Evolutionary conservation across 2,329 filamentous ascomycete genomes (phyloP), one percentile per base, ranked within the genome.

Genomic region (Fusarium zealandicum): DNA sequence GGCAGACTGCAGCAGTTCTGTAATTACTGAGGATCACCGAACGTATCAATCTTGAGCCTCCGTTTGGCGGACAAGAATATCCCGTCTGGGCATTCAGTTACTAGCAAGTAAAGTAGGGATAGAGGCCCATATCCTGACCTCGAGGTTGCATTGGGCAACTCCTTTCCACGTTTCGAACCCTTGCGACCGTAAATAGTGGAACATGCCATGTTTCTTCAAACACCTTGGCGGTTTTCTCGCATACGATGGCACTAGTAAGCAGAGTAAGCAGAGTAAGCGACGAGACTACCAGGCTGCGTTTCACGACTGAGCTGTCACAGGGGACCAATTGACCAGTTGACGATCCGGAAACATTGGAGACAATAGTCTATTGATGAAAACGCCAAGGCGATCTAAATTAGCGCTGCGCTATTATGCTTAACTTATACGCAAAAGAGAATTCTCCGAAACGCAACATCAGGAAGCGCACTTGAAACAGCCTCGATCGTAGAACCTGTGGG

Each of bases 1-100:
- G 27, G 8, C 12, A 28, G 28, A 44, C 35, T 51, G 28, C 17
- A 45, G 20, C 20, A 45, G 20, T 20, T 8, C 35, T 60, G 49
- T 51, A 50, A 55, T 64, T 60, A 64, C 53, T 12, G 38, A 22
- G 54, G 45, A 11, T 18, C 17, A 13, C 18, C 51, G 27, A 45
- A 38, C 38, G 49, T 40, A 40, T 44, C 42, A 20, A 22, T 16
- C n/a, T 35, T n/a, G 17, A 11, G 8, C 0, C 12, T 47, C 37
- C 47, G 54, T 56, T 63, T 66, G 63, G 63, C 61, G 63, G 63
- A 66, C 13, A 43, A 17, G 12, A 41, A 41, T 48, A 64, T 63
- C 27, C 63, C 63, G 57, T 31, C 63, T 66, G 56, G 61, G 63
- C 58, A 49, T 22, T 42, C 38, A 38, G 38, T 17, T 41, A 37